Percentiles rank a stretch among this genome's conserved stretches.
Evolutionary conservation across 441 rosid genomes (phyloP).

Genomic region (Euphorbia corollata): DNA sequence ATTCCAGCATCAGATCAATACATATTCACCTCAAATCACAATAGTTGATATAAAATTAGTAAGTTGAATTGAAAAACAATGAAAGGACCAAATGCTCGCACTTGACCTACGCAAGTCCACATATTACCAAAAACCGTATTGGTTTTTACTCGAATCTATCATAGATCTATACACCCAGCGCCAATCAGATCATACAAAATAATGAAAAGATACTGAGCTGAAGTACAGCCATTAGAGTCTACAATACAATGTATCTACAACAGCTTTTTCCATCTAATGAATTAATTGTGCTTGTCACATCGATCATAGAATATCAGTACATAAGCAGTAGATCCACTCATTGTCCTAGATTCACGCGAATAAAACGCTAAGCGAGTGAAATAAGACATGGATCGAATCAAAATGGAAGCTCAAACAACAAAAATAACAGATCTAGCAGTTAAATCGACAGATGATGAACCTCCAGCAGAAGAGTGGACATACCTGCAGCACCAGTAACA

Average conservation of each 20-base stretch:
- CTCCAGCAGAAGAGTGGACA: neutral
- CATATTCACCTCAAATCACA: neutral
- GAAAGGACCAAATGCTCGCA: neutral
- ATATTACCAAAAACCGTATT: neutral
- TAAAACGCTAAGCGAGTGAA: neutral
- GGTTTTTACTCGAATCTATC: neutral
- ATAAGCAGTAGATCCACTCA: neutral
- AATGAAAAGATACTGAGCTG: neutral
- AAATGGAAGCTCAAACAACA: neutral
- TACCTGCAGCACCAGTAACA: constrained; percentile 93
- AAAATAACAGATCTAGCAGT: constrained; percentile 16
- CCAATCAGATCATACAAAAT: neutral
- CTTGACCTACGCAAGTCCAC: no score
- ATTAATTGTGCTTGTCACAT: neutral
- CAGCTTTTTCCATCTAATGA: neutral
- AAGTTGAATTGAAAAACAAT: neutral
- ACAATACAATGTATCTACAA: neutral
- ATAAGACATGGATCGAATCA: neutral
- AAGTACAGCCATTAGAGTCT: neutral
- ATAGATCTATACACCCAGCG: neutral
- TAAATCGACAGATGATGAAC: neutral
- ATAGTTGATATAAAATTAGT: neutral
- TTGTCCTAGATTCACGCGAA: neutral
- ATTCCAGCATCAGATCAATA: neutral
- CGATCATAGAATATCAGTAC: neutral